Evolutionary conservation across 2,329 filamentous ascomycete species (phyloP).

Genomic region (Chrysoporthe cubensis): DNA sequence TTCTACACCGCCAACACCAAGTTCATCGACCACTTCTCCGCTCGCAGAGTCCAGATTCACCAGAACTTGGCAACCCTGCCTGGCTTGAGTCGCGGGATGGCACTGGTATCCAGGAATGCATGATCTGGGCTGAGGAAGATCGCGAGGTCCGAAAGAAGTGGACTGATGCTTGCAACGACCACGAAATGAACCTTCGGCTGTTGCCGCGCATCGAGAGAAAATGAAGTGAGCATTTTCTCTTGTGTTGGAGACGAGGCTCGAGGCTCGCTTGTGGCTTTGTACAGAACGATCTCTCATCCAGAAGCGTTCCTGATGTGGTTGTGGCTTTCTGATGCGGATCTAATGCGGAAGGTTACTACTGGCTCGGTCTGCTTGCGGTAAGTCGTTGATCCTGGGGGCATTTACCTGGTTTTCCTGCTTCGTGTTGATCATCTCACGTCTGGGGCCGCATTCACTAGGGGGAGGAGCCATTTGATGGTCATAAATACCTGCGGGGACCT

Average conservation of each 20-base stretch:
- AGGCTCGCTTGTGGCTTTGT: neutral
- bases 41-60: conserved; percentile 52
- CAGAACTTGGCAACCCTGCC: conserved; percentile 43
- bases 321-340: neutral
- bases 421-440: neutral
- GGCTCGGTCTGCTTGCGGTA: neutral
- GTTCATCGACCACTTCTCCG: conserved; percentile 60
- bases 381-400: neutral
- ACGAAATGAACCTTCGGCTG: conserved; percentile 61
- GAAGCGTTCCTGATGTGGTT: neutral
- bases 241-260: neutral
- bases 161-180: conserved; percentile 61
- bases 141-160: conserved; percentile 64
- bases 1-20: conserved; percentile 56
- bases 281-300: neutral
- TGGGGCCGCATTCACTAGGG: neutral
- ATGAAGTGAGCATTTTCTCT: conserved; percentile 39
- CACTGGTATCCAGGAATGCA: conserved; percentile 59
- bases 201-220: conserved; percentile 52
- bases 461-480: neutral
- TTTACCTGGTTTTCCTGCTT: neutral
- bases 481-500: neutral
- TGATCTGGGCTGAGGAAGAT: conserved; percentile 66
- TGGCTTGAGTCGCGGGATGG: conserved; percentile 51
- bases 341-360: neutral